Evolutionary conservation across 306 rosid genomes (phyloP).

Genomic region (Vigna mungo): DNA sequence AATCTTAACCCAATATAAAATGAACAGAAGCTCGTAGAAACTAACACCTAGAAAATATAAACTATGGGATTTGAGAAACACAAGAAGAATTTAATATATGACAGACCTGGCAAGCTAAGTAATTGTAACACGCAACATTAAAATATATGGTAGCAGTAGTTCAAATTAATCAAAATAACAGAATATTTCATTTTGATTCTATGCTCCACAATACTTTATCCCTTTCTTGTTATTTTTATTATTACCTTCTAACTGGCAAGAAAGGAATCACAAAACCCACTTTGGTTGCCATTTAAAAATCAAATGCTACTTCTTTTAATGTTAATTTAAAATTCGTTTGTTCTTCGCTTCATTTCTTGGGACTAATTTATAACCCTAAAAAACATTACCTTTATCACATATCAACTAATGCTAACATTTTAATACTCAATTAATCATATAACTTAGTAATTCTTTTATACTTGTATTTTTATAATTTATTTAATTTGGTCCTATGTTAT

Average conservation of each 20-base stretch:
- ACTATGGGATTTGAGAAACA: not conserved
- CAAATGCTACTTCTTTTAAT: too few species aligned
- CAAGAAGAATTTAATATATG: not conserved
- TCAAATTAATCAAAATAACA: not conserved
- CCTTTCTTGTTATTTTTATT: slow-evolving; percentile 14
- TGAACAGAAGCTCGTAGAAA: not conserved
- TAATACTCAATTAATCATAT: too few species aligned
- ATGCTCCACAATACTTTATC: slow-evolving; percentile 5
- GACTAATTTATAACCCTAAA: too few species aligned
- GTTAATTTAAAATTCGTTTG: too few species aligned
- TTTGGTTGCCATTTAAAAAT: not conserved
- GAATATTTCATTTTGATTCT: slow-evolving; percentile 39
- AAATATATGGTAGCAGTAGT: slow-evolving; percentile 5
- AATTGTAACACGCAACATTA: slow-evolving; percentile 24
- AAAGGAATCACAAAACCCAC: slow-evolving; percentile 15
- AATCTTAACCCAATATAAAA: not conserved
- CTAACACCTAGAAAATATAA: not conserved
- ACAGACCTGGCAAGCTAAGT: not conserved
- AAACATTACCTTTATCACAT: too few species aligned
- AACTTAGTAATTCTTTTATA: too few species aligned
- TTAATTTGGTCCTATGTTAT: too few species aligned
- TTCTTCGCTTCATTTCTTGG: too few species aligned
- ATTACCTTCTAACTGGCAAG: not conserved
- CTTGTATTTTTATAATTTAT: too few species aligned
- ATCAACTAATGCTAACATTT: too few species aligned